Conservation (phyloP, 169 alveolate species). For the Miamiensis avidus region DNA sequence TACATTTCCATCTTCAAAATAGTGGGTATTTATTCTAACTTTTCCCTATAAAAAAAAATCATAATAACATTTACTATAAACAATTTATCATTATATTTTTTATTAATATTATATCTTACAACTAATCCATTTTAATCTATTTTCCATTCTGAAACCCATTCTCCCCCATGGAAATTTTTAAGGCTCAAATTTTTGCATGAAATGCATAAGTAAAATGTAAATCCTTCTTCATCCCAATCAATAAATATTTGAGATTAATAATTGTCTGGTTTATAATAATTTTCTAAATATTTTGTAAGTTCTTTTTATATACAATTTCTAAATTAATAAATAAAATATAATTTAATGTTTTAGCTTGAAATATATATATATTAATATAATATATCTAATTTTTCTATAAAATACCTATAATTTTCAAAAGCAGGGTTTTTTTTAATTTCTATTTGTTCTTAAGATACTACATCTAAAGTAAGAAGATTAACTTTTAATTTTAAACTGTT, state of each 20-base stretch:
- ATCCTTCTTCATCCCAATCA: constrained; percentile 8
- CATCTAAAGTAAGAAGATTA: constrained; percentile 18
- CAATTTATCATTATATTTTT: background rate
- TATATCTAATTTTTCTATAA: no score
- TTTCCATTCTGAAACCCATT: constrained; percentile 37
- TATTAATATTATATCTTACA: background rate
- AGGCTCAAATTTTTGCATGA: constrained; percentile 27
- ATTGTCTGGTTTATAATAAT: constrained; percentile 2
- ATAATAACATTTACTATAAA: background rate
- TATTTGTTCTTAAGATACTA: constrained; percentile 3
- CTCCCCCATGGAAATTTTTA: constrained; percentile 25
- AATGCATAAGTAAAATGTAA: constrained; percentile 14
- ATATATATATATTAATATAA: no score
- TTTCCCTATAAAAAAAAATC: constrained; percentile 7
- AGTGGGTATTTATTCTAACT: constrained; percentile 21
- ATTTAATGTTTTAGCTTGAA: background rate
- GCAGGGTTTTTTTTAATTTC: constrained; percentile 9
- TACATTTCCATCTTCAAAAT: constrained; percentile 40
- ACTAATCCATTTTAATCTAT: background rate
- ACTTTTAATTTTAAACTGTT: constrained; percentile 14
- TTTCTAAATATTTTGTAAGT: background rate
- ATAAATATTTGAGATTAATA: constrained; percentile 14
- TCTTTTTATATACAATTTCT: constrained; percentile 27
- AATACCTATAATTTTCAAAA: background rate
- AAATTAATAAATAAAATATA: background rate